Evolutionary conservation across 768 basidiomycete genomes (phyloP).

Genomic region (Kwoniella mangroviensis): DNA sequence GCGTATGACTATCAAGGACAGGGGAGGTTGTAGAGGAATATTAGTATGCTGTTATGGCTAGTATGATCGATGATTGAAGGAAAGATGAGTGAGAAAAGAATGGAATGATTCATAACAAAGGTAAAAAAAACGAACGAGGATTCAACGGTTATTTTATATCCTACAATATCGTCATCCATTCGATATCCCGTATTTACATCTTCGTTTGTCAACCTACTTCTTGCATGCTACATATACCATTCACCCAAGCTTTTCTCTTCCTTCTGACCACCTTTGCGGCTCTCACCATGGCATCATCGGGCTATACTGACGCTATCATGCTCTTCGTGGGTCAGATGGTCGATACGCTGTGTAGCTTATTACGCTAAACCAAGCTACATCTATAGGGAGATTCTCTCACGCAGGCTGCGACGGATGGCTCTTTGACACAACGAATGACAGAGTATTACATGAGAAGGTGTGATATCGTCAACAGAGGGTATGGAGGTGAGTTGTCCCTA

Average conservation of each 20-base stretch:
- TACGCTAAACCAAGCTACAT: neutral
- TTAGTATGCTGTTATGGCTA: no score
- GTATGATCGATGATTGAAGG: neutral
- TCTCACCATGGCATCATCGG: conserved; percentile 34
- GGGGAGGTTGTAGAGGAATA: neutral
- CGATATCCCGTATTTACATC: neutral
- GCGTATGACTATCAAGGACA: neutral
- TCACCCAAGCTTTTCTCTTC: neutral
- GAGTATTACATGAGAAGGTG: conserved; percentile 78
- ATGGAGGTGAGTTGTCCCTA: conserved; percentile 57
- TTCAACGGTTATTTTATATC: conserved; percentile 6
- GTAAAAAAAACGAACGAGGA: neutral
- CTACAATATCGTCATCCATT: neutral
- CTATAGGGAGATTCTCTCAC: conserved; percentile 54
- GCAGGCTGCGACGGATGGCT: conserved; percentile 57
- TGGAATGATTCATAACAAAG: neutral
- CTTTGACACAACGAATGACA: conserved; percentile 72
- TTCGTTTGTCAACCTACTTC: neutral
- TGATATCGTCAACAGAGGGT: conserved; percentile 85
- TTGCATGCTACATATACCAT: neutral
- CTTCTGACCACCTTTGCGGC: neutral
- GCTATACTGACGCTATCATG: conserved; percentile 47
- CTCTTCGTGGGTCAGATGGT: conserved; percentile 46
- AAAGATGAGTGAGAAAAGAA: neutral
- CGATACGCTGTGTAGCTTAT: neutral